Evolutionary conservation across 305 asterid genomes (phyloP).

Genomic region (Solanum hybrid): DNA sequence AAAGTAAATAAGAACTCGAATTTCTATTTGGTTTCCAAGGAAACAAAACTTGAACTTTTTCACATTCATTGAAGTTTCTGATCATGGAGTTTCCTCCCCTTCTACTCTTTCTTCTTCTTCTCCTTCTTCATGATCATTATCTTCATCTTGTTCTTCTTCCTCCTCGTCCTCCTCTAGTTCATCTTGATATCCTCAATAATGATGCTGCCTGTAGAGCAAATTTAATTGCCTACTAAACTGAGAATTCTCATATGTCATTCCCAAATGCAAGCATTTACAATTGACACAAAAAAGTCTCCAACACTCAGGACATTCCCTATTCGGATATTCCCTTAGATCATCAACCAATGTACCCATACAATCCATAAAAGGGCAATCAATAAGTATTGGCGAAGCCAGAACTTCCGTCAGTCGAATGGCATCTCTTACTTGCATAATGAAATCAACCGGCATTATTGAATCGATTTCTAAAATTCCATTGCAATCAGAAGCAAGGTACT

Average conservation of each 20-base stretch:
- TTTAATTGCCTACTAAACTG: not conserved
- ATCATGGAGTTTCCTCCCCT: not conserved
- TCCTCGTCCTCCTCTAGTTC: not conserved
- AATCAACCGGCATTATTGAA: not conserved
- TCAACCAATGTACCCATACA: not conserved
- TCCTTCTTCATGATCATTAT: not conserved
- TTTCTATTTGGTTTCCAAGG: not conserved
- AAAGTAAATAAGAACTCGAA: not conserved
- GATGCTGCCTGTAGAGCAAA: not conserved
- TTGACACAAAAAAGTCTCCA: constrained; percentile 11
- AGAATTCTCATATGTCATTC: not conserved
- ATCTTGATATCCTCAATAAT: not conserved
- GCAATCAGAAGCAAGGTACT: constrained; percentile 6
- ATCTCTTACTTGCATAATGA: not conserved
- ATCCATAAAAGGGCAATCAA: not conserved
- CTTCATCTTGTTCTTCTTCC: not conserved
- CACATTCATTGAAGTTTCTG: not conserved
- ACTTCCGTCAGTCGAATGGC: not conserved
- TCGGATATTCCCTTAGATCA: constrained; percentile 4
- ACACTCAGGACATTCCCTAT: constrained; percentile 7
- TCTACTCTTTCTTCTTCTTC: not conserved
- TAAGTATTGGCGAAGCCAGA: not conserved
- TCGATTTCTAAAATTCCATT: not conserved
- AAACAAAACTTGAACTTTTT: not conserved
- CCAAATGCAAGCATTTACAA: constrained; percentile 13